These are phyloP conservation scores for Nemania diffusa DNA, from an alignment of 2,329 filamentous ascomycete species.

Conservation along the genomic window DNA sequence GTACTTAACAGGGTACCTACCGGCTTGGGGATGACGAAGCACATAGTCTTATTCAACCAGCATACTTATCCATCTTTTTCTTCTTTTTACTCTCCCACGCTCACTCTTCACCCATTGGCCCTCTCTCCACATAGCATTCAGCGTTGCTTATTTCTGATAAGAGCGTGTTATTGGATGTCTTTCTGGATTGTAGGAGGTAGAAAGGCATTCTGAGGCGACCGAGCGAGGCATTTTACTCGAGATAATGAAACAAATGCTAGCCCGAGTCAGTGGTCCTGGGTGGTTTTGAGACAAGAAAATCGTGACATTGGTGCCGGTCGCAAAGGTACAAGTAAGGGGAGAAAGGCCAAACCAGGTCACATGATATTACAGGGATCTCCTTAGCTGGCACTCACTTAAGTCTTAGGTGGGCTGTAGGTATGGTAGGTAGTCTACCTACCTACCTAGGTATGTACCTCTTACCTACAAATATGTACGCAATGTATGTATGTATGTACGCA, in stretches of 20 bases:
- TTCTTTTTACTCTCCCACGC: background rate
- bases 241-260: constrained; percentile 29
- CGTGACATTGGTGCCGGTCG: constrained; percentile 27
- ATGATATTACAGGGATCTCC: constrained; percentile 29
- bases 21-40: background rate
- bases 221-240: constrained; percentile 29
- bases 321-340: constrained; percentile 22
- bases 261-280: constrained; percentile 33
- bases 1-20: background rate
- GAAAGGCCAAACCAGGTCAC: constrained; percentile 32
- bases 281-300: constrained; percentile 30
- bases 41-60: background rate
- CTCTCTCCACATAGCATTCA: background rate
- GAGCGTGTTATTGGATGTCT: background rate
- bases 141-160: background rate
- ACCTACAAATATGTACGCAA: too few relatives aligned
- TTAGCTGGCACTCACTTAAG: background rate
- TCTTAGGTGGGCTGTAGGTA: too few relatives aligned
- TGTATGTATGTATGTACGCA: too few relatives aligned
- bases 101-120: background rate
- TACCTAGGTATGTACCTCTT: too few relatives aligned
- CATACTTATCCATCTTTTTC: background rate
- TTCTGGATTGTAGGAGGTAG: background rate
- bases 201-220: background rate
- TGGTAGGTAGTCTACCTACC: background rate